Percentiles rank a stretch among this genome's conserved stretches.
Evolutionary conservation across 495 filamentous ascomycete genomes (phyloP).

Genomic region (Talaromyces stipitatus): DNA sequence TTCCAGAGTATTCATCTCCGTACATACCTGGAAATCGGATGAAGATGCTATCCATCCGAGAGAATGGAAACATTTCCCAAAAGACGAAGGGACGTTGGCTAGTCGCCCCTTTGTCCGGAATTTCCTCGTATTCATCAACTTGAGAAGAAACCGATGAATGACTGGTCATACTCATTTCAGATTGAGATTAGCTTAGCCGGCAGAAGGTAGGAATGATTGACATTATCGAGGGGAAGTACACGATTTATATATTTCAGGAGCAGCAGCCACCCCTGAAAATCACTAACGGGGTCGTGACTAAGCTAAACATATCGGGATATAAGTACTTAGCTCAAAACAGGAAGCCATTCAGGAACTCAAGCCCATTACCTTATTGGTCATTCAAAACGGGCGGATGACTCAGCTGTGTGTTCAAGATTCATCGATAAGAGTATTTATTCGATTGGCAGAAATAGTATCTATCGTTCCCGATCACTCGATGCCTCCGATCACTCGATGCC

Average conservation of each 20-base stretch:
- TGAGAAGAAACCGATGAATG: not conserved
- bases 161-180: not conserved
- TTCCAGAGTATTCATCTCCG: not conserved
- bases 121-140: not conserved
- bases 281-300: not conserved
- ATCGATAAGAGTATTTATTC: not conserved
- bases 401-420: not conserved
- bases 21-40: not conserved
- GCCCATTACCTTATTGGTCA: not conserved
- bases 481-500: too few relatives aligned
- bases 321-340: not conserved
- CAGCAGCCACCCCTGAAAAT: not conserved
- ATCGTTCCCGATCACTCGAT: too few relatives aligned
- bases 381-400: not conserved
- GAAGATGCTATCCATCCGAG: not conserved
- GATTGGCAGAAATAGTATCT: slow-evolving; percentile 1
- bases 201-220: not conserved
- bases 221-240: slow-evolving; percentile 1
- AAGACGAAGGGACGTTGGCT: not conserved
- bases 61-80: not conserved
- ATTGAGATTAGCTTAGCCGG: slow-evolving; percentile 2
- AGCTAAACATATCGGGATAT: not conserved
- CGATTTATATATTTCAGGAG: slow-evolving; percentile 1
- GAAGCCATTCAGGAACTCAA: not conserved
- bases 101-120: not conserved